Evolutionary conservation across 805 yeast species (phyloP), one percentile per base, ranked within the genome.

Genomic region (Candida germanica): DNA sequence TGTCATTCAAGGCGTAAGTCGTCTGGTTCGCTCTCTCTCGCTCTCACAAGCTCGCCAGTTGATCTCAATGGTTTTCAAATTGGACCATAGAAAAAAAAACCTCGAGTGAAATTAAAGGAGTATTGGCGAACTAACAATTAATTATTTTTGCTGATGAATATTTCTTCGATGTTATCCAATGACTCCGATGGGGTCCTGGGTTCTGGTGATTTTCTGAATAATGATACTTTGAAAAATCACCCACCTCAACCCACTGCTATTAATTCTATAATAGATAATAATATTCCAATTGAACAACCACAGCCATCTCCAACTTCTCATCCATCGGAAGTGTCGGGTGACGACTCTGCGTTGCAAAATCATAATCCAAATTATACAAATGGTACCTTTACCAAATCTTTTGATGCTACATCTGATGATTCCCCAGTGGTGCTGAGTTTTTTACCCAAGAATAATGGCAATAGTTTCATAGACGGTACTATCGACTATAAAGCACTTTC

Each of bases 111-210:
- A 27, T 27, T 7, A 12, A 22, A 25, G 26, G 18, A 18, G 18
- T 21, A 30, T 9, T 21, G n/a, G 11, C 5, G 14, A 21, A 19
- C 12, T 20, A 7, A 20, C 10, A 20, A 20, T 20, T 20, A 20
- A 20, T 20, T 10, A 10, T 20, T 20, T 20, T 11, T 20, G 9
- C 23, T 7, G 10, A 61, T 61, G 66, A 58, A 61, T 43, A 60
- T 61, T 29, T 59, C 65, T 11, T 59, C 65, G 18, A 61, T 61
- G 58, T 52, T 61, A 47, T 53, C 65, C 18, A 49, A 41, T 33
- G 61, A 58, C 38, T 44, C 41, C 14, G 37, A 31, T 19, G 11
- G 36, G 26, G 24, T 37, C 21, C 20, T 18, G 15, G 35, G 35
- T 17, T 20, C 23, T 20, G 23, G 23, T 20, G 23, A 20, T 20